Base-by-base conservation (phyloP, 768 basidiomycete species). In the Pisolithus tinctorius region DNA sequence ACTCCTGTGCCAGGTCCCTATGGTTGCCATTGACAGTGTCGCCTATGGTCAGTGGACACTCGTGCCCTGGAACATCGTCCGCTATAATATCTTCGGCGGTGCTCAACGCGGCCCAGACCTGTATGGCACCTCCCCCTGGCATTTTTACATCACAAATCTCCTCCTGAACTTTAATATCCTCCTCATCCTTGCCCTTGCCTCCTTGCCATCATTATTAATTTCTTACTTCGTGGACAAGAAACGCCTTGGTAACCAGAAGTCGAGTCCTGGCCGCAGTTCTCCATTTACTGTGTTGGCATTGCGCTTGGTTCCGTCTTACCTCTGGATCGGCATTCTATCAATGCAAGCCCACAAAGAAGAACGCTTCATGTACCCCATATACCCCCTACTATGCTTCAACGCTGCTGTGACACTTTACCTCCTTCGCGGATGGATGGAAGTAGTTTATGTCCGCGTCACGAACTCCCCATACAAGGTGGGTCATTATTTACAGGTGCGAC, bases 311-410 rank as follows among this genome's bases (percentile, higher is more conserved):
- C 93, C 93, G 0, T 74, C 95, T 54, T 97, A 98, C 69, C 57
- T 97, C n/a, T 98, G 96, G 95, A 60, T 85, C 43, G 78, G 69
- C 1, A 85, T 96, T 55, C 71, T 99, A 57, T 83, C 82, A 4
- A 58, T 74, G 3, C 95, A 98, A 69, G 72, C 86, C 1, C 96
- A 99, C 70, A 99, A 99, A 70, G 96, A 99, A 69, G 96, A 99
- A 64, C 78, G 96, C n/a, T 99, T 99, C 72, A 88, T 97, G 83
- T 98, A 85, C 68, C 95, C 96, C 1, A 86, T 81, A 2, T 98
- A 95, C 65, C 88, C 92, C 1, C 67, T 98, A 30, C 69, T 98
- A 44, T 92, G 91, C 63, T 92, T 98, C 71, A 97, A 97, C 62
- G 95, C 93, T 0, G 90, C 92, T 4, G 84, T 93, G n/a, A 76